Conservation (phyloP, 345 rosid genomes). For the Citropsis articulata region DNA sequence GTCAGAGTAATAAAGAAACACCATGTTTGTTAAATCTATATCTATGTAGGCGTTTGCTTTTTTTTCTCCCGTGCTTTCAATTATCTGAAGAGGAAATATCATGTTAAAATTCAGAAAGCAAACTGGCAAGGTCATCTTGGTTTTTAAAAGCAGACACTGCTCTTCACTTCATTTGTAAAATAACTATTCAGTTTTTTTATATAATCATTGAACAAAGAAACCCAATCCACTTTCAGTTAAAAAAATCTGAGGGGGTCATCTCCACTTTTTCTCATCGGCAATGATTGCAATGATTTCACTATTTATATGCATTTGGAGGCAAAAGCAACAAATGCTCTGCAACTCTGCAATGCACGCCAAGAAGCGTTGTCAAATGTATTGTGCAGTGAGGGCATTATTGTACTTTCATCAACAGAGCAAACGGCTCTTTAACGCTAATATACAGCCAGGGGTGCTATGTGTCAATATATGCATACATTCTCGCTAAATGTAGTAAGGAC, state of each 20-base stretch:
- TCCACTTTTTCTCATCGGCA: no score
- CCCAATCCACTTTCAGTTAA: not conserved
- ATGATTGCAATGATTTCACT: no score
- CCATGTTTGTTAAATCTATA: not conserved
- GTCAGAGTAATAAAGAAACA: not conserved
- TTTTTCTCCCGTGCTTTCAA: not conserved
- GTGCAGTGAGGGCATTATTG: no score
- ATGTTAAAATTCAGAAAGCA: conserved; percentile 8
- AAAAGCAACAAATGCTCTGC: no score
- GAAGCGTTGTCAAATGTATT: no score
- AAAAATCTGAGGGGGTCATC: not conserved
- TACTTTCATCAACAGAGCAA: no score
- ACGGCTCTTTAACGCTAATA: no score
- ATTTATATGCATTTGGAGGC: no score
- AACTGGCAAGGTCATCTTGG: conserved; percentile 2
- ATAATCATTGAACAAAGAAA: not conserved
- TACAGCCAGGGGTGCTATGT: no score
- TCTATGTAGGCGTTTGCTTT: not conserved
- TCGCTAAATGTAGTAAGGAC: no score
- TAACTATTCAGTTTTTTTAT: not conserved
- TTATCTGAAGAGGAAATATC: conserved; percentile 11
- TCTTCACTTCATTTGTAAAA: not conserved
- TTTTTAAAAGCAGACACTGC: conserved; percentile 12
- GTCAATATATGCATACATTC: no score
- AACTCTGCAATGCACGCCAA: no score